Conservation (phyloP, 2,329 filamentous ascomycete genomes). For the Cadophora malorum region DNA sequence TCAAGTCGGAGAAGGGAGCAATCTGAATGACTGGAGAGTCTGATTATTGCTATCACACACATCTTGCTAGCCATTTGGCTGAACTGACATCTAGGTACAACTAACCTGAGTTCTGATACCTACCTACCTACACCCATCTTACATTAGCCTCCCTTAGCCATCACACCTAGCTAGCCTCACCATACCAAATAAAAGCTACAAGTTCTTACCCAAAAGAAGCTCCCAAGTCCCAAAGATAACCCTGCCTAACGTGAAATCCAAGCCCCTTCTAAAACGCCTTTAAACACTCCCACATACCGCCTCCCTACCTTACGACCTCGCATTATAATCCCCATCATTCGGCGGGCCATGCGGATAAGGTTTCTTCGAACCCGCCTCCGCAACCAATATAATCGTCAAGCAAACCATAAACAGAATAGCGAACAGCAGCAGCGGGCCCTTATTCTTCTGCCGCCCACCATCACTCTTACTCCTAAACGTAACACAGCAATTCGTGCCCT, state of each 20-base stretch:
- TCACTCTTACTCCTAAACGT: conserved; percentile 24
- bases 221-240: not conserved
- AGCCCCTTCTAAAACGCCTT: conserved; percentile 14
- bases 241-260: not conserved
- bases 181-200: conserved; percentile 16
- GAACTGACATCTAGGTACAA: conserved; percentile 38
- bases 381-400: conserved; percentile 21
- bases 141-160: conserved; percentile 22
- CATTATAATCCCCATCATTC: not conserved
- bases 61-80: conserved; percentile 29
- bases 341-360: not conserved
- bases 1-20: conserved; percentile 27
- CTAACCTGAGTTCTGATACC: conserved; percentile 25
- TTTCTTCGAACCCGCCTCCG: conserved; percentile 11
- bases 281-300: not conserved
- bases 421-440: conserved; percentile 13
- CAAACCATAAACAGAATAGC: conserved; percentile 22
- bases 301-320: not conserved
- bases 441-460: conserved; percentile 2
- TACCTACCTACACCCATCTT: conserved; percentile 33
- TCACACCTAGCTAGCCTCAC: conserved; percentile 19
- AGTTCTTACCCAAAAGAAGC: conserved; percentile 16
- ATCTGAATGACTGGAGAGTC: conserved; percentile 18
- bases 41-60: conserved; percentile 38
- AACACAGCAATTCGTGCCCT: conserved; percentile 38